Percentiles rank a stretch among this genome's conserved stretches.
These are phyloP conservation scores for Canavalia ensiformis DNA, from an alignment of 306 rosid species.

Conservation along the genomic window DNA sequence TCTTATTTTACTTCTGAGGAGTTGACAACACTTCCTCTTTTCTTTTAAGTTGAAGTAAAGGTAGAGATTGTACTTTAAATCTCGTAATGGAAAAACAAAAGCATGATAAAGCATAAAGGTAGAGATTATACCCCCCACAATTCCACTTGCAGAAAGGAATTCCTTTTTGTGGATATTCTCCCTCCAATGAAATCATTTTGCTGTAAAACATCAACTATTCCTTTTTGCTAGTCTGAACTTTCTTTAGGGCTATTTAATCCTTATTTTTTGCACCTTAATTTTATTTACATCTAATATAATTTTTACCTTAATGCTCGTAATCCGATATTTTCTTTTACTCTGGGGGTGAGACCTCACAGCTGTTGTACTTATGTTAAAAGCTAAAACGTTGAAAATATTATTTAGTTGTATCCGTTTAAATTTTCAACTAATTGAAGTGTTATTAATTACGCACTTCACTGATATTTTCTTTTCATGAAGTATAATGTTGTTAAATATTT, in stretches of 20 bases:
- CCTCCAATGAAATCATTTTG: slow-evolving; percentile 30
- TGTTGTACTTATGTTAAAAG: too few relatives aligned
- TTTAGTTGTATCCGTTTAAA: too few relatives aligned
- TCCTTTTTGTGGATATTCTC: slow-evolving; percentile 18
- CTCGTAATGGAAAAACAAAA: neutral
- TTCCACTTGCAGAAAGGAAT: slow-evolving; percentile 27
- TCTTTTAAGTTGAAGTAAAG: neutral
- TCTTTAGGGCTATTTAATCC: neutral
- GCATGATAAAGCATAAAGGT: neutral
- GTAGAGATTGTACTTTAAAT: neutral
- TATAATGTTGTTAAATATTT: too few relatives aligned
- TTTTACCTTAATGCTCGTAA: too few relatives aligned
- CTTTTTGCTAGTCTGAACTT: neutral
- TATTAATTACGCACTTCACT: too few relatives aligned
- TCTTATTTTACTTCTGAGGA: neutral
- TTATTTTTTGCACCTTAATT: neutral
- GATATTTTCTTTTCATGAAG: too few relatives aligned
- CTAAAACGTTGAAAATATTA: too few relatives aligned
- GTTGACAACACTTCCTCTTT: neutral
- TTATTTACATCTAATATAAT: neutral
- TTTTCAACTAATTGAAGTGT: too few relatives aligned
- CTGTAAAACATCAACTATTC: neutral
- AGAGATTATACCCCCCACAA: neutral
- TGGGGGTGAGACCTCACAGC: too few relatives aligned
- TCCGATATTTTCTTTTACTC: too few relatives aligned